Percentiles rank a stretch among this genome's conserved stretches.
Conservation (phyloP, 306 rosid species). For the Macrotyloma uniflorum region DNA sequence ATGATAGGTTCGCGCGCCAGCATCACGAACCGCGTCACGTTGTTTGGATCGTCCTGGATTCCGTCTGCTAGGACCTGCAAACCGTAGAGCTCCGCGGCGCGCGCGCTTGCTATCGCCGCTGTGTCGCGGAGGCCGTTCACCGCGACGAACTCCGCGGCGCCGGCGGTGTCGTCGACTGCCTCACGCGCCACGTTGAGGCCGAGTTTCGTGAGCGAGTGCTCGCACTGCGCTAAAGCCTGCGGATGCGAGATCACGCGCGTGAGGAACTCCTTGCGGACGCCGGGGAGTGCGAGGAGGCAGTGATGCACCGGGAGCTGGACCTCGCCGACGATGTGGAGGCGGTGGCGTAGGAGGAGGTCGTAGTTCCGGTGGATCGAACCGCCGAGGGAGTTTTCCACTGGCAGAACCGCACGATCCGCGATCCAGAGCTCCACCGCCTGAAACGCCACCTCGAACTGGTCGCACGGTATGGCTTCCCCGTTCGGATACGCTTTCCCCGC, state of each 20-base stretch:
- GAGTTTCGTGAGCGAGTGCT: constrained; percentile 71
- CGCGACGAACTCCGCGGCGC: constrained; percentile 85
- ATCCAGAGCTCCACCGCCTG: constrained; percentile 98
- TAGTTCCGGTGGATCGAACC: constrained; percentile 95
- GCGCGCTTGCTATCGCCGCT: constrained; percentile 87
- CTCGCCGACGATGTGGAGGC: constrained; percentile 96
- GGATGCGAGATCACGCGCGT: constrained; percentile 93
- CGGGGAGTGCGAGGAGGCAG: constrained; percentile 90
- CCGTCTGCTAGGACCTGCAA: constrained; percentile 72
- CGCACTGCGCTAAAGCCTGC: constrained; percentile 93
- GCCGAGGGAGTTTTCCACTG: constrained; percentile 90
- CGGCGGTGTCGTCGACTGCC: constrained; percentile 96
- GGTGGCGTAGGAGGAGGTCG: constrained; percentile 95
- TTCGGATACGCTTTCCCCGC: constrained; percentile 95
- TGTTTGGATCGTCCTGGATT: constrained; percentile 90
- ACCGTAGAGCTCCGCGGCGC: constrained; percentile 90
- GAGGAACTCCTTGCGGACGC: constrained; percentile 75
- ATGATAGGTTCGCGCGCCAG: constrained; percentile 91
- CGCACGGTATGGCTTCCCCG: constrained; percentile 93
- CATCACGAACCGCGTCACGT: constrained; percentile 94
- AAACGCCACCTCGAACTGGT: constrained; percentile 95
- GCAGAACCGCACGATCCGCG: constrained; percentile 92
- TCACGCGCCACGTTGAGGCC: constrained; percentile 91
- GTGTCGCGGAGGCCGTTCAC: constrained; percentile 73
- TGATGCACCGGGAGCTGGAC: constrained; percentile 93